A percentile compares a stretch with the other conserved stretches of the same genome.
Conservation (phyloP, 2,329 filamentous ascomycete species). For the Bisporella sp. region DNA sequence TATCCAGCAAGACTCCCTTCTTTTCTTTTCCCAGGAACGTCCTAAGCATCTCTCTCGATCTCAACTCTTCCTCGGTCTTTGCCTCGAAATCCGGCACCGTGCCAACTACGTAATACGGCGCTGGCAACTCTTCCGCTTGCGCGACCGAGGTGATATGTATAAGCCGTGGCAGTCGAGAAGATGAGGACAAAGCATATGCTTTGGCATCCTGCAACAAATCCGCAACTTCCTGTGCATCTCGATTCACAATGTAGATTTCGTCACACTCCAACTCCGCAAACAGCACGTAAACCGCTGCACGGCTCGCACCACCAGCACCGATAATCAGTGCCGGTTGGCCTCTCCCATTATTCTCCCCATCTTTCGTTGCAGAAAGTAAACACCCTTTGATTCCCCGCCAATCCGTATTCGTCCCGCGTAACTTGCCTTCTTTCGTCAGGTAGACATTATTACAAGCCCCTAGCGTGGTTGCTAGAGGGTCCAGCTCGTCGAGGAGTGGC, state of each 20-base stretch:
- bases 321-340: constrained; percentile 58
- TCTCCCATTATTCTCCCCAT: constrained; percentile 22
- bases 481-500: constrained; percentile 62
- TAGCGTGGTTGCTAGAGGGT: constrained; percentile 60
- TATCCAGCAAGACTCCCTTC: constrained; percentile 68
- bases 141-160: constrained; percentile 10
- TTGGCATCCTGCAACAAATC: constrained; percentile 57
- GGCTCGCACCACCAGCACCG: constrained; percentile 65
- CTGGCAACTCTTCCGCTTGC: constrained; percentile 44
- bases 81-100: constrained; percentile 73
- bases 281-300: constrained; percentile 68
- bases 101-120: constrained; percentile 61
- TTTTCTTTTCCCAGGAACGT: constrained; percentile 31
- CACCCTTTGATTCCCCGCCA: constrained; percentile 66
- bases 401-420: constrained; percentile 73
- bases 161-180: constrained; percentile 1
- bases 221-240: constrained; percentile 59
- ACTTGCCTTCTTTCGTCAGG: constrained; percentile 39
- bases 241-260: constrained; percentile 69
- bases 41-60: constrained; percentile 38
- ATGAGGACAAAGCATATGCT: not conserved
- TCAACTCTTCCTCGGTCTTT: constrained; percentile 50
- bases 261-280: constrained; percentile 59
- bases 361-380: constrained; percentile 42
- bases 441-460: constrained; percentile 77